These are phyloP conservation scores for Tylopilus rubrobrunneus DNA, from an alignment of 768 basidiomycete genomes.

Conservation along the genomic window DNA sequence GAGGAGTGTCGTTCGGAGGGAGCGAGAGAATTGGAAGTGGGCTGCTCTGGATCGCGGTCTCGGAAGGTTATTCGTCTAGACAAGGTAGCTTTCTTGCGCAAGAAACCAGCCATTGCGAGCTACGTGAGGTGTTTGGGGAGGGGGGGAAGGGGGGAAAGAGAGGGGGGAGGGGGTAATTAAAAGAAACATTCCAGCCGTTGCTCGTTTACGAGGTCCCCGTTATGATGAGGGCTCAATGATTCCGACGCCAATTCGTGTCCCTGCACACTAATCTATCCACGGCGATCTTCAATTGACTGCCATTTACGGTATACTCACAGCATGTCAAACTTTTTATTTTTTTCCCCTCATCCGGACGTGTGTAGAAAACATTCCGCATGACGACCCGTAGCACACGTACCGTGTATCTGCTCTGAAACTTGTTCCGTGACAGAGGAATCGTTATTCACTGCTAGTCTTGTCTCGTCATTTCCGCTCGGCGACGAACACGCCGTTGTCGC, in stretches of 20 bases:
- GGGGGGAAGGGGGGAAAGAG: neutral
- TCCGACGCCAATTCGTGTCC: slow-evolving; percentile 1
- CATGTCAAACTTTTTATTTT: neutral
- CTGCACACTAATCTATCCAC: slow-evolving; percentile 7
- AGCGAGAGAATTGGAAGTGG: neutral
- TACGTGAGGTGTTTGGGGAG: neutral
- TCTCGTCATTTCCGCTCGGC: slow-evolving; percentile 14
- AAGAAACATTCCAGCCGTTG: slow-evolving; percentile 5
- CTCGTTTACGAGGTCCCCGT: slow-evolving; percentile 2
- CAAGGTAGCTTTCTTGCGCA: slow-evolving; percentile 46
- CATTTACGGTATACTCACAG: slow-evolving; percentile 12
- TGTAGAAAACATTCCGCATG: slow-evolving; percentile 12
- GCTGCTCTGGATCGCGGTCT: neutral
- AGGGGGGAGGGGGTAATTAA: slow-evolving; percentile 1
- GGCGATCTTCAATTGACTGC: slow-evolving; percentile 20
- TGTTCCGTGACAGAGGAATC: neutral
- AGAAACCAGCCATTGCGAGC: slow-evolving; percentile 48
- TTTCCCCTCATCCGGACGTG: slow-evolving; percentile 3
- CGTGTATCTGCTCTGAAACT: neutral
- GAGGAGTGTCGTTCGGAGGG: neutral
- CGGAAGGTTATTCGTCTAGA: slow-evolving; percentile 1
- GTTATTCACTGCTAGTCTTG: neutral
- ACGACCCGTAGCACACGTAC: neutral
- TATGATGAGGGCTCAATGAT: neutral
- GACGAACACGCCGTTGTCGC: slow-evolving; percentile 16